Evolutionary conservation across 225 moss, liverwort and hornwort genomes (phyloP), one percentile per base, ranked within the genome.

Genomic region (Physcomitrium patens): DNA sequence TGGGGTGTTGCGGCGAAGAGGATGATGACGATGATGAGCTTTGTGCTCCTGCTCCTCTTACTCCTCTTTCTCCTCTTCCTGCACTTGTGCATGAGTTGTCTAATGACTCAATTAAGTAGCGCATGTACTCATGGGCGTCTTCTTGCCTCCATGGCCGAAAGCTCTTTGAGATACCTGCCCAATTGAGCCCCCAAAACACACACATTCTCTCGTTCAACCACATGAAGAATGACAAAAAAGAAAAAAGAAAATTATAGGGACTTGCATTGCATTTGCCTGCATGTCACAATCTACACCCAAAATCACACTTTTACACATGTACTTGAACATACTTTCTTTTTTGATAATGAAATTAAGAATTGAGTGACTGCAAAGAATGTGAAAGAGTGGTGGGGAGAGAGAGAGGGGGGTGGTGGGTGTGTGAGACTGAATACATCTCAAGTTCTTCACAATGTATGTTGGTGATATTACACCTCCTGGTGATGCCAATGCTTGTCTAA

Each of bases 111-210:
- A 94, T 72, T 12, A 94, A 65, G 57, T 90, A 90, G 52, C 90
- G 86, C 91, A 94, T 90, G 23, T 94, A 94, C 67, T 94, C 91
- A 49, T 94, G 94, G 28, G 91, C 91, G 81, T 94, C 94, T 85
- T 94, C 94, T 82, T 94, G 94, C 63, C 82, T 82, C 79, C 94
- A 91, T 82, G 89, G 85, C 20, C 77, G 77, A 61, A 94, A 94
- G 42, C 80, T 86, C 69, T 90, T 86, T 42, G 90, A 94, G 16
- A 91, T 89, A 23, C 77, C 91, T 94, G 26, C 18, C 31, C 4
- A 37, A 37, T 37, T 37, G 31, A 37, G 31, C 7, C 31, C 31
- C 31, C 31, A 1, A 37, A 0, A 37, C 31, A 37, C 24, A 1
- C 31, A 37, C 31, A 1, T 37, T 37, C 31, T 37, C 31, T 37